Evolutionary conservation across 2,329 filamentous ascomycete species (phyloP), one percentile per base, ranked within the genome.

Genomic region (Penicillium hesseltinei): DNA sequence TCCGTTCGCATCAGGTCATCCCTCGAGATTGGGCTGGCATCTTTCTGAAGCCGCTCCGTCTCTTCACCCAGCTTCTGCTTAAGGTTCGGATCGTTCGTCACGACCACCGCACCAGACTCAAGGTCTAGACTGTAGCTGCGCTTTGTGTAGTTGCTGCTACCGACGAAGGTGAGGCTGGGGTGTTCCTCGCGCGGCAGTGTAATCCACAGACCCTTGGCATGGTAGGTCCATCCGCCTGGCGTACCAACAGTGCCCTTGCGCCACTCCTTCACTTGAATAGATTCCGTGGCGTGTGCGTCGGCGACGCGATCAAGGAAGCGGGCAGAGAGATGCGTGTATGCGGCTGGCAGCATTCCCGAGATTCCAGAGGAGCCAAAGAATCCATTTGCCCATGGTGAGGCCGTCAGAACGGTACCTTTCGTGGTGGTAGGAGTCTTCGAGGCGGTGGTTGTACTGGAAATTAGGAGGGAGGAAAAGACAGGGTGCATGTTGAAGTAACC

Each of bases 401-500:
- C 94, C 0, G 94, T 97, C 54, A 99, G 88, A 23, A 99, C 90
- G 0, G 89, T 92, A 59, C 91, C 94, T 42, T 81, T 81, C 1
- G 73, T 77, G 19, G 71, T 71, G 10, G 69, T 69, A 6, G 68
- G 55, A 23, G 65, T 62, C 25, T 69, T 56, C 2, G 67, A 62
- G 25, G 69, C 62, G n/a, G 69, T 61, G 11, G 77, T 74, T 1
- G 86, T 83, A 0, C 91, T 92, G 7, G 82, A 80, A 33, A 99
- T 85, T 0, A 99, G 81, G 0, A 96, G 83, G 39, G 87, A 84
- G 2, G 90, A 92, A 21, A 97, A 84, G 4, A 88, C 86, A 0
- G 92, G 89, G 7, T 92, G 92, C 55, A 96, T 96, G 78, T 99
- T 99, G 79, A 99, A 99, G 78, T 99, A 99, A 51, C 94, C 94